Evolutionary conservation across 306 rosid genomes (phyloP).

Genomic region (Trichosanthes cucumerina): DNA sequence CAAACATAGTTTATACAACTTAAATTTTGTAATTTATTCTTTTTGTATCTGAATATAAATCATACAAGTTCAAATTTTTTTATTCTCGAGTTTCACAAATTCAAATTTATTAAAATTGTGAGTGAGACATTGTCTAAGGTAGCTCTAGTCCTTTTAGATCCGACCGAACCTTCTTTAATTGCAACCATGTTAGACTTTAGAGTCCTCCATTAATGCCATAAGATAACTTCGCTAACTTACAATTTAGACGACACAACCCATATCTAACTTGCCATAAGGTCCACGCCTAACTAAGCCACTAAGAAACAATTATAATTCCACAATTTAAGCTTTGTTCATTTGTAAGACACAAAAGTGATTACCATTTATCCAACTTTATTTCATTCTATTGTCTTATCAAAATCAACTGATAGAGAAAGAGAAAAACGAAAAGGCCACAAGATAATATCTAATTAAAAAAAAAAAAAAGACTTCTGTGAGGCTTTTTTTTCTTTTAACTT

Average conservation of each 20-base stretch:
- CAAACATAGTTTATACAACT: too few species aligned
- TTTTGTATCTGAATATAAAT: too few species aligned
- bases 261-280: too few species aligned
- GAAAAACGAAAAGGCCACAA: background rate
- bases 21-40: too few species aligned
- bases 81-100: too few species aligned
- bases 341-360: background rate
- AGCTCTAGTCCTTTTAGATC: background rate
- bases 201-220: background rate
- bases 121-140: too few species aligned
- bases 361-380: background rate
- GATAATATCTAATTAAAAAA: background rate
- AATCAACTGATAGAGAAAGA: background rate
- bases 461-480: background rate
- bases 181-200: background rate
- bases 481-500: too few species aligned
- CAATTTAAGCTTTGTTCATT: background rate
- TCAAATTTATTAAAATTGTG: too few species aligned
- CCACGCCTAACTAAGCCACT: background rate
- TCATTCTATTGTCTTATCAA: background rate
- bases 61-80: too few species aligned
- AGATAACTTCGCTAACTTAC: too few species aligned
- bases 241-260: background rate
- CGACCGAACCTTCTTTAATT: background rate
- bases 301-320: background rate